These are phyloP conservation scores for Candida vartiovaarae DNA, from an alignment of 805 yeast genomes.

Conservation along the genomic window DNA sequence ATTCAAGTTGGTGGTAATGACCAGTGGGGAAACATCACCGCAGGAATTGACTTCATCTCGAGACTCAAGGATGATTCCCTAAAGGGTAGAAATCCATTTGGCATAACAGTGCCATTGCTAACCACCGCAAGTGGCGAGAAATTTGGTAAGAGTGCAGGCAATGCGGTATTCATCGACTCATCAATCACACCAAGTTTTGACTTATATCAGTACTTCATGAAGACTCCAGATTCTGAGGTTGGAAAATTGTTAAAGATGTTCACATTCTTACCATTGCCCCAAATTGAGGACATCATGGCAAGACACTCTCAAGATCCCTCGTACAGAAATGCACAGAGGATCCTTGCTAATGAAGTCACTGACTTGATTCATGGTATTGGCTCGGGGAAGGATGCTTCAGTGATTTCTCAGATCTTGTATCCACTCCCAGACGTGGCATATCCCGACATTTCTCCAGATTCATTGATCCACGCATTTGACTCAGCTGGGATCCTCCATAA, in stretches of 20 bases:
- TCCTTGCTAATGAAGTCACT: slow-evolving; percentile 78
- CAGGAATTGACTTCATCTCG: slow-evolving; percentile 83
- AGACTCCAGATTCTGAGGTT: slow-evolving; percentile 72
- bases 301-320: slow-evolving; percentile 56
- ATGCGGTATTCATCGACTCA: slow-evolving; percentile 83
- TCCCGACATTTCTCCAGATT: slow-evolving; percentile 39
- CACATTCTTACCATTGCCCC: slow-evolving; percentile 63
- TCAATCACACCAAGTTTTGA: slow-evolving; percentile 73
- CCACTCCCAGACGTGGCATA: slow-evolving; percentile 46
- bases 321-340: slow-evolving; percentile 61
- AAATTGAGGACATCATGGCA: slow-evolving; percentile 46
- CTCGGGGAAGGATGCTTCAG: slow-evolving; percentile 58
- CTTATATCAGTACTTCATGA: slow-evolving; percentile 78
- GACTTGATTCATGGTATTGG: slow-evolving; percentile 85
- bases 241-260: slow-evolving; percentile 62
- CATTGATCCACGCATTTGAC: slow-evolving; percentile 47
- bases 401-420: slow-evolving; percentile 61
- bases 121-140: slow-evolving; percentile 88
- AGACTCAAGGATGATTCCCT: slow-evolving; percentile 34
- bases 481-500: slow-evolving; percentile 47
- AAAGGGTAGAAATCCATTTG: slow-evolving; percentile 35
- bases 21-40: slow-evolving; percentile 97
- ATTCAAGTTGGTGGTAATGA: slow-evolving; percentile 94
- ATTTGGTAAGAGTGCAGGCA: slow-evolving; percentile 96
- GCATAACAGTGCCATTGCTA: slow-evolving; percentile 83